Conservation (phyloP, 208 protist genomes). For the Trypanosoma conorhini region DNA sequence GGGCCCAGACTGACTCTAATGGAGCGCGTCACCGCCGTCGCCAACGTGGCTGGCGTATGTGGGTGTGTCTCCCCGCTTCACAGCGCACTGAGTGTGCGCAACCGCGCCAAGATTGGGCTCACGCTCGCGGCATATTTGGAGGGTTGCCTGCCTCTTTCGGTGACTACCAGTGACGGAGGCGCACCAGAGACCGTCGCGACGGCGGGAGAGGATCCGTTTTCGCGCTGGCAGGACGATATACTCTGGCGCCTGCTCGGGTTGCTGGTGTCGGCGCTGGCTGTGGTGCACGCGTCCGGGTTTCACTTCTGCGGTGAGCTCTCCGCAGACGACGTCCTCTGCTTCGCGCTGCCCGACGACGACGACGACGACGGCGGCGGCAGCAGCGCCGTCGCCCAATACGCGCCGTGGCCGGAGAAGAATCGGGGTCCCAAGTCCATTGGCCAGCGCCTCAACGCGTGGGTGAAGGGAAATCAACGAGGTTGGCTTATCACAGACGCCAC, state of each 20-base stretch:
- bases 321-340: slow-evolving; percentile 64
- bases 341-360: slow-evolving; percentile 36
- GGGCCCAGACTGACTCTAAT: slow-evolving; percentile 11
- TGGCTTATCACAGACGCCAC: slow-evolving; percentile 38
- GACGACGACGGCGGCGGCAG: slow-evolving; percentile 9
- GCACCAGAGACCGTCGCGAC: background rate
- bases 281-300: slow-evolving; percentile 60
- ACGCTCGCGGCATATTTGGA: slow-evolving; percentile 31
- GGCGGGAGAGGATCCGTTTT: slow-evolving; percentile 19
- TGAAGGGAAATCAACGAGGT: slow-evolving; percentile 18
- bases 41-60: slow-evolving; percentile 28
- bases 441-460: slow-evolving; percentile 25
- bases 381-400: background rate
- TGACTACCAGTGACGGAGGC: background rate
- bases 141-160: slow-evolving; percentile 8
- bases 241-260: slow-evolving; percentile 72
- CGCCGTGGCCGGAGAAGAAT: background rate
- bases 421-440: slow-evolving; percentile 18
- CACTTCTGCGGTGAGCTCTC: slow-evolving; percentile 69
- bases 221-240: slow-evolving; percentile 72
- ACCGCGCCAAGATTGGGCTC: slow-evolving; percentile 22
- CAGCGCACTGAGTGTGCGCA: slow-evolving; percentile 10
- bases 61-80: slow-evolving; percentile 13
- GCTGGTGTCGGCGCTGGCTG: slow-evolving; percentile 59
- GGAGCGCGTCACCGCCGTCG: slow-evolving; percentile 23